Evolutionary conservation across 805 yeast species (phyloP).

Genomic region (Candida orba): DNA sequence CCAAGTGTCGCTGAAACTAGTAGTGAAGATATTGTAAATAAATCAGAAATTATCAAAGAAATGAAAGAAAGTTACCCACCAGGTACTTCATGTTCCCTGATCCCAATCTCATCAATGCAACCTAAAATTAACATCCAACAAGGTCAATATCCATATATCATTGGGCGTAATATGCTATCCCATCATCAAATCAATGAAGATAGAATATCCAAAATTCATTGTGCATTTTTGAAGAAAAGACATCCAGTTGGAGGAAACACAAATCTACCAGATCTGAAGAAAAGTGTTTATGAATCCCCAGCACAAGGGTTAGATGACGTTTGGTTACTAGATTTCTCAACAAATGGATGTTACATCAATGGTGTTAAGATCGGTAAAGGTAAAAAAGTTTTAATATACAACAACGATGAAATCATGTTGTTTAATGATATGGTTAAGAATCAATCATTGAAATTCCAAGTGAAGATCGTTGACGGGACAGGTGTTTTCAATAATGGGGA

Average conservation of each 20-base stretch:
- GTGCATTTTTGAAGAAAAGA: conserved; percentile 55
- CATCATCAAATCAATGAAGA: conserved; percentile 61
- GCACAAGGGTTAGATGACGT: conserved; percentile 68
- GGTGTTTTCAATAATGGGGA: conserved; percentile 54
- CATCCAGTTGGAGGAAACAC: conserved; percentile 41
- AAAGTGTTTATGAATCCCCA: conserved; percentile 55
- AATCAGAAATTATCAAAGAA: conserved; percentile 1
- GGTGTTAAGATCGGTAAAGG: conserved; percentile 52
- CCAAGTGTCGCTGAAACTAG: neutral
- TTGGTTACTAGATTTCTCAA: conserved; percentile 74
- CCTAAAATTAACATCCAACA: conserved; percentile 46
- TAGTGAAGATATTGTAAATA: neutral
- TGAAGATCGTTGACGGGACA: conserved; percentile 50
- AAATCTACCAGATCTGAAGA: neutral
- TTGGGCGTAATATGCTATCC: conserved; percentile 67
- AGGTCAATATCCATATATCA: conserved; percentile 55
- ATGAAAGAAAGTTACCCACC: conserved; percentile 29
- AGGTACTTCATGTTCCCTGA: conserved; percentile 58
- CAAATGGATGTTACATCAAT: conserved; percentile 75
- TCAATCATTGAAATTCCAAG: conserved; percentile 46
- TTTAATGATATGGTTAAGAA: conserved; percentile 52
- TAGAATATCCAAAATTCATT: conserved; percentile 79
- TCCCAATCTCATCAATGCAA: conserved; percentile 42
- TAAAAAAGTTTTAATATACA: conserved; percentile 49
- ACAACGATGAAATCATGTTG: conserved; percentile 61